phyloP scores from a whole-genome alignment of 805 yeast genomes.

The Hanseniaspora singularis region DNA sequence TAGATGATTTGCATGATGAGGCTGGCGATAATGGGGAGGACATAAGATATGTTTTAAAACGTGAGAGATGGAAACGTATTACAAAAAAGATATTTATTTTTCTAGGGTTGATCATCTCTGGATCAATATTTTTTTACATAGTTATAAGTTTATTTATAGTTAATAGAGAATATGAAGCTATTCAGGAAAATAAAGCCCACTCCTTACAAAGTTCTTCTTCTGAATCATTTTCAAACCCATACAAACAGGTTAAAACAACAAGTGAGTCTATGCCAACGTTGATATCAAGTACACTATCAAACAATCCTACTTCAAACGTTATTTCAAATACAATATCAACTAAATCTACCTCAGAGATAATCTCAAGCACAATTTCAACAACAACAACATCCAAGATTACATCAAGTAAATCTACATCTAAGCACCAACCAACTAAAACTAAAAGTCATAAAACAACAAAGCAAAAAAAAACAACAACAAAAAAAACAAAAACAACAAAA shows the following conservation, averaged over 20 bases:
- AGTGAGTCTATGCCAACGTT: not conserved
- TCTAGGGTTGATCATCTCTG: no score
- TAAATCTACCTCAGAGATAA: no score
- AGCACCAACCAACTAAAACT: no score
- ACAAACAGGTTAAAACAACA: not conserved
- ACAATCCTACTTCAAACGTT: no score
- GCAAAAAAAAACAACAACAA: no score
- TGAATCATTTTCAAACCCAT: not conserved
- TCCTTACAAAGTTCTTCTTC: no score
- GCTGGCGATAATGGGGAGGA: not conserved
- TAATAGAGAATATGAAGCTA: constrained; percentile 4
- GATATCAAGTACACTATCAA: not conserved
- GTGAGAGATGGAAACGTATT: not conserved
- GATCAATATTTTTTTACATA: constrained; percentile 1
- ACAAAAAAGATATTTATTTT: not conserved
- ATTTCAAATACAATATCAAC: no score
- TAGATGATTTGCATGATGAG: not conserved
- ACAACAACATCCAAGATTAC: no score
- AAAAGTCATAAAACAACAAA: no score
- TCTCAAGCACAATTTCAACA: no score
- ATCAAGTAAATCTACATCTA: no score
- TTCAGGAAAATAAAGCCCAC: no score
- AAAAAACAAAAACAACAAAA: not conserved
- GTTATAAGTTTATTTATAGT: constrained; percentile 3
- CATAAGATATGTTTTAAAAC: not conserved